Evolutionary conservation across 305 asterid genomes (phyloP).

Genomic region (Ruellia speciosa): DNA sequence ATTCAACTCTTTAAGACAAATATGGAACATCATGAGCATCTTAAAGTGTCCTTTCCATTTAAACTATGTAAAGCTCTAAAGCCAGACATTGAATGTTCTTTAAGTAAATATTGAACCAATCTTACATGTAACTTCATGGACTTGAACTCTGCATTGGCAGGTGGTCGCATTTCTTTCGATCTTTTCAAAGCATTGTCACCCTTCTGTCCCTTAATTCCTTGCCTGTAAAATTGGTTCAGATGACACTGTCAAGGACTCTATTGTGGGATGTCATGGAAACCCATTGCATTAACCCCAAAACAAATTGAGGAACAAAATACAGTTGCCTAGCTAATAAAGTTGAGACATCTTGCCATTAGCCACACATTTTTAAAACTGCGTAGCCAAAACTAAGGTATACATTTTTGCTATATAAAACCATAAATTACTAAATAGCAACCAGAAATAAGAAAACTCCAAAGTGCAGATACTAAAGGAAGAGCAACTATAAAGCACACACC

Average conservation of each 20-base stretch:
- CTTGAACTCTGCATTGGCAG: conserved; percentile 33
- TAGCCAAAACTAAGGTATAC: not conserved
- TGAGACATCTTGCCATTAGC: not conserved
- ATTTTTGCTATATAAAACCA: not conserved
- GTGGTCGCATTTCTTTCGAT: conserved; percentile 35
- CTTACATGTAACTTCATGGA: conserved; percentile 40
- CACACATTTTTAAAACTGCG: too few relatives aligned
- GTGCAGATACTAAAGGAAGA: conserved; percentile 3
- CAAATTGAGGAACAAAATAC: conserved; percentile 14
- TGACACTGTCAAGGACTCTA: conserved; percentile 14
- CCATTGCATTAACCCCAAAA: conserved; percentile 1
- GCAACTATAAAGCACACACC: conserved; percentile 28
- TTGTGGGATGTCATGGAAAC: conserved; percentile 3
- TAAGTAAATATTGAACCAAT: conserved; percentile 1
- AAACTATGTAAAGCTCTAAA: not conserved
- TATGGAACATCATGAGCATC: conserved; percentile 6
- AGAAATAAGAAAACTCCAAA: not conserved
- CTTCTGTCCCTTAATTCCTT: conserved; percentile 42
- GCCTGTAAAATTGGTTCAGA: conserved; percentile 38
- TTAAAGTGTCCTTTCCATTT: conserved; percentile 1
- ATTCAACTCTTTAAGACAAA: not conserved
- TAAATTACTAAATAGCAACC: conserved; percentile 12
- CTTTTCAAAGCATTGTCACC: conserved; percentile 29
- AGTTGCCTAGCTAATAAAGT: conserved; percentile 12
- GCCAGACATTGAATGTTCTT: conserved; percentile 1